These are phyloP conservation scores for Acanthamoeba triangularis DNA, from an alignment of 208 protist species.

Conservation along the genomic window DNA sequence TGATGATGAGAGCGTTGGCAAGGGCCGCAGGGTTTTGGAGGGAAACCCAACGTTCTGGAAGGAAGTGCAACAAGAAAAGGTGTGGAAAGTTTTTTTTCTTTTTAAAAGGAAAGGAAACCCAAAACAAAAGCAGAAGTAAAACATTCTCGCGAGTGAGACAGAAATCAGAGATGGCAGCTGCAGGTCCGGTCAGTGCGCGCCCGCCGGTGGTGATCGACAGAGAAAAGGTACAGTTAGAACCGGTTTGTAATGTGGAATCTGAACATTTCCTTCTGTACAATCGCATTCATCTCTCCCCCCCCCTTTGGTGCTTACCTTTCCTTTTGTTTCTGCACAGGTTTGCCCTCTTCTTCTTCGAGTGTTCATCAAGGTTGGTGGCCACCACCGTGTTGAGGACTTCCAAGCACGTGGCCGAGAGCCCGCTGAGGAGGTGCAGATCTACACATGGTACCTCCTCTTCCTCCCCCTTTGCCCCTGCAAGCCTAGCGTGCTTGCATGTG, in stretches of 20 bases:
- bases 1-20: not conserved
- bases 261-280: not conserved
- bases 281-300: not conserved
- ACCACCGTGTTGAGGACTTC: constrained; percentile 25
- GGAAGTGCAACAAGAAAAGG: not conserved
- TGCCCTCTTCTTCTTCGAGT: constrained; percentile 54
- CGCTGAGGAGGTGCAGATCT: constrained; percentile 31
- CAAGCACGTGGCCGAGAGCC: constrained; percentile 26
- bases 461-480: not conserved
- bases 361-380: constrained; percentile 4
- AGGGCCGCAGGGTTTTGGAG: not conserved
- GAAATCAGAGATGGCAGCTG: not conserved
- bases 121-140: no score
- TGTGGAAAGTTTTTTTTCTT: not conserved
- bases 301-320: not conserved
- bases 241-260: no score
- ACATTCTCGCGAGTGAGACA: no score
- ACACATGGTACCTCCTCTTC: not conserved
- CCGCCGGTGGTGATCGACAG: constrained; percentile 35
- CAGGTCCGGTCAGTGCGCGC: not conserved
- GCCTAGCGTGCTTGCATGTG: no score
- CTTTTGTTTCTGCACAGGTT: not conserved
- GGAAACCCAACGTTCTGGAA: not conserved
- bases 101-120: no score
- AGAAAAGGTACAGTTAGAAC: constrained; percentile 11